phyloP scores from a whole-genome alignment of 2,329 filamentous ascomycete species.

The Cordyceps militaris region DNA sequence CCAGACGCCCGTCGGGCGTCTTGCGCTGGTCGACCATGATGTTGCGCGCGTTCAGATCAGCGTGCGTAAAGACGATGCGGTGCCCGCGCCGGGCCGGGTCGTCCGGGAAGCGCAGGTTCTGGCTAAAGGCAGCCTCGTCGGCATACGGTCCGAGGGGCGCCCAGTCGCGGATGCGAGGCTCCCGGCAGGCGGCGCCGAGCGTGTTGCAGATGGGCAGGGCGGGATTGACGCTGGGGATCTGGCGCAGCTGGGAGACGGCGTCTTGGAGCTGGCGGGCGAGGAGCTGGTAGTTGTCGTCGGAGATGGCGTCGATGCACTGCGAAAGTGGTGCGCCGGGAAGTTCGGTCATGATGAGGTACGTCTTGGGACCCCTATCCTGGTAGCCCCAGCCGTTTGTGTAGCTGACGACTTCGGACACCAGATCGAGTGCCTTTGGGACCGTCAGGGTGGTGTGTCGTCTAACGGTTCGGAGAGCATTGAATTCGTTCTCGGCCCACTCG shows the following conservation, averaged over 20 bases:
- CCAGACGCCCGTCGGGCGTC: neutral
- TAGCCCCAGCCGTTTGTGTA: too few relatives aligned
- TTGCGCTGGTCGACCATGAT: slow-evolving; percentile 23
- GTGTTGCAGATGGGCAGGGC: slow-evolving; percentile 25
- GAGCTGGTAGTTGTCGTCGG: slow-evolving; percentile 18
- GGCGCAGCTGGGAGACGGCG: slow-evolving; percentile 23
- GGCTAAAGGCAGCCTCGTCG: slow-evolving; percentile 27
- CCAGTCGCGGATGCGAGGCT: slow-evolving; percentile 22
- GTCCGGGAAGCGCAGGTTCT: slow-evolving; percentile 23
- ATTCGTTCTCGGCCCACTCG: neutral
- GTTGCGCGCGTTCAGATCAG: slow-evolving; percentile 27
- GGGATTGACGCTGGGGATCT: slow-evolving; percentile 18
- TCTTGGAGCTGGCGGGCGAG: slow-evolving; percentile 21
- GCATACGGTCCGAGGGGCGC: slow-evolving; percentile 21
- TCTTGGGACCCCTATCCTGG: too few relatives aligned
- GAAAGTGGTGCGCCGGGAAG: too few relatives aligned
- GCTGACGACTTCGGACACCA: too few relatives aligned
- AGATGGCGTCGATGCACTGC: slow-evolving; percentile 13
- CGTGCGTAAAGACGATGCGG: slow-evolving; percentile 27
- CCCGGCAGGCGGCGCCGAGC: slow-evolving; percentile 20
- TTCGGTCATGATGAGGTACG: too few relatives aligned
- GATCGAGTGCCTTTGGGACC: too few relatives aligned
- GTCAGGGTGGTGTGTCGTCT: too few relatives aligned
- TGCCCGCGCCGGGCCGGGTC: slow-evolving; percentile 24
- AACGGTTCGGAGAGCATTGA: neutral